phyloP scores from a whole-genome alignment of 768 basidiomycete genomes.

The Suillus weaverae region DNA sequence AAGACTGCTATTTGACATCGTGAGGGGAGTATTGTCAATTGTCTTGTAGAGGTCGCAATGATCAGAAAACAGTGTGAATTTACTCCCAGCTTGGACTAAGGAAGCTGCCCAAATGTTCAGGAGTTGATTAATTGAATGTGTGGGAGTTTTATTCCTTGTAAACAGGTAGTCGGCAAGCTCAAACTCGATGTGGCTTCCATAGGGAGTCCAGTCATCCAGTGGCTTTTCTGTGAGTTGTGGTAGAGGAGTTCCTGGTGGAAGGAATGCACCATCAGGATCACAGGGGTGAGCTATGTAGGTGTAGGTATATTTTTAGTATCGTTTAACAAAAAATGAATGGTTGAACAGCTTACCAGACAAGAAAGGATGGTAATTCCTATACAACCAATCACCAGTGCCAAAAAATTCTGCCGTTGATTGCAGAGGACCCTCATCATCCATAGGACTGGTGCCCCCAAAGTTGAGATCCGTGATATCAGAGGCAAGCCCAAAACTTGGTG shows the following conservation, averaged over 20 bases:
- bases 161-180: constrained; percentile 23
- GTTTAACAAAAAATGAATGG: not conserved
- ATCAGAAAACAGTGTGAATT: constrained; percentile 22
- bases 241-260: constrained; percentile 8
- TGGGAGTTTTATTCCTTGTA: constrained; percentile 20
- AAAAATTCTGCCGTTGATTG: not conserved
- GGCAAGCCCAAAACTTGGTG: not conserved
- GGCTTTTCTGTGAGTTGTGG: not conserved
- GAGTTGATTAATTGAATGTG: constrained; percentile 14
- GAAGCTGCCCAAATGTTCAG: constrained; percentile 1
- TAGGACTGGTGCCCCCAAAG: no score
- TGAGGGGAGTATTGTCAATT: constrained; percentile 27
- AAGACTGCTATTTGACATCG: constrained; percentile 30
- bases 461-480: not conserved
- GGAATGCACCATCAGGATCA: constrained; percentile 6
- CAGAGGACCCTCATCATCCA: not conserved
- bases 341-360: constrained; percentile 5
- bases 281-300: constrained; percentile 8
- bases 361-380: constrained; percentile 6
- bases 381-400: constrained; percentile 4
- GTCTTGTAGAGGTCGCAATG: constrained; percentile 21
- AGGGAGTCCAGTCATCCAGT: constrained; percentile 16
- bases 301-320: no score
- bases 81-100: constrained; percentile 11
- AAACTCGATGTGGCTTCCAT: constrained; percentile 13